phyloP scores from a whole-genome alignment of 805 yeast genomes.

The Monosporozyma unispora region DNA sequence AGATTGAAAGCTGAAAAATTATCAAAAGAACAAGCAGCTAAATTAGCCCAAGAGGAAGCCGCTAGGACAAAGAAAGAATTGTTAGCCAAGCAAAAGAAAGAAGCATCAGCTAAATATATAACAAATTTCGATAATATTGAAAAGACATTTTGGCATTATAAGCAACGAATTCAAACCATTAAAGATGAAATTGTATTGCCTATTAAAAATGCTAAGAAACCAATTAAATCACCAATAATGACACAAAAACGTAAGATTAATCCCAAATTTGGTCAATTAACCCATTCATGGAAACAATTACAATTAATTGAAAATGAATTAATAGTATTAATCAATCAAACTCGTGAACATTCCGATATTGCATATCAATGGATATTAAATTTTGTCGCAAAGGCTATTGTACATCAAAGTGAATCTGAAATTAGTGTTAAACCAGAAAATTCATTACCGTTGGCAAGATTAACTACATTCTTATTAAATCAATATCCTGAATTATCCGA shows the following conservation, averaged over 20 bases:
- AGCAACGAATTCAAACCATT: constrained; percentile 45
- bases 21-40: constrained; percentile 11
- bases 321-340: constrained; percentile 37
- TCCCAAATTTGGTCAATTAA: constrained; percentile 87
- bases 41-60: constrained; percentile 24
- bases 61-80: constrained; percentile 15
- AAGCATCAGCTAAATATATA: constrained; percentile 15
- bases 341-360: constrained; percentile 23
- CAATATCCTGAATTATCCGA: constrained; percentile 37
- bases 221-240: constrained; percentile 44
- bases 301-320: constrained; percentile 44
- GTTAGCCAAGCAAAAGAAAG: constrained; percentile 9
- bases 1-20: constrained; percentile 12
- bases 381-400: constrained; percentile 74
- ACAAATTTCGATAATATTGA: constrained; percentile 33
- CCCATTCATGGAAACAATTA: constrained; percentile 59
- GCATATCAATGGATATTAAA: constrained; percentile 66
- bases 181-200: constrained; percentile 51
- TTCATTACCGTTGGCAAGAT: constrained; percentile 68
- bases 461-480: constrained; percentile 47
- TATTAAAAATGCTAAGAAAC: constrained; percentile 41
- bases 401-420: constrained; percentile 89
- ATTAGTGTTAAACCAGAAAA: constrained; percentile 70
- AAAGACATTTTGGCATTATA: constrained; percentile 38
- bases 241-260: constrained; percentile 68